Conservation (phyloP, 768 basidiomycete genomes). For the Agrocybe chaxingu region DNA sequence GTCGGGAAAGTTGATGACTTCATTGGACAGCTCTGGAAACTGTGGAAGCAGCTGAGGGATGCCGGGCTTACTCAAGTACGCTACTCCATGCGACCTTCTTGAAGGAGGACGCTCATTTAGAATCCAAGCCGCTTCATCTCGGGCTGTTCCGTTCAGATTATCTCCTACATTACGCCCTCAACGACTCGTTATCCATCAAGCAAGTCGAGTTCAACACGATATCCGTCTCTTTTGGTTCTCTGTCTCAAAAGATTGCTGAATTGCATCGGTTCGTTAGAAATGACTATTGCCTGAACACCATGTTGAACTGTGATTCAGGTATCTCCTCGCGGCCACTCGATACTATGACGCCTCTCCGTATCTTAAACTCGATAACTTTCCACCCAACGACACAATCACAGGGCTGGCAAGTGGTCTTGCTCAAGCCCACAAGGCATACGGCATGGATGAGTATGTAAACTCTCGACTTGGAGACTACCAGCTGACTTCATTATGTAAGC, state of each 20-base stretch:
- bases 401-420: slow-evolving; percentile 76
- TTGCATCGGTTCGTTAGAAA: slow-evolving; percentile 66
- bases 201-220: slow-evolving; percentile 99
- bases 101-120: neutral
- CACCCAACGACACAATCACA: slow-evolving; percentile 66
- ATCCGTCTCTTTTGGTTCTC: slow-evolving; percentile 82
- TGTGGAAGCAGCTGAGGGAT: slow-evolving; percentile 76
- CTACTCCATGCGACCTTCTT: neutral
- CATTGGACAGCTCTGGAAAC: slow-evolving; percentile 79
- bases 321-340: slow-evolving; percentile 59
- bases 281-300: neutral
- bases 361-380: slow-evolving; percentile 57
- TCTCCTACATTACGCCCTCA: slow-evolving; percentile 61
- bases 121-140: slow-evolving; percentile 69
- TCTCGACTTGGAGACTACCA: neutral
- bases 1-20: slow-evolving; percentile 86
- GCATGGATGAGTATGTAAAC: slow-evolving; percentile 43
- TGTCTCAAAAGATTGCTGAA: slow-evolving; percentile 64
- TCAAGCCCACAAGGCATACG: slow-evolving; percentile 75
- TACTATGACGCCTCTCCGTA: slow-evolving; percentile 63
- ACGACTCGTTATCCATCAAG: slow-evolving; percentile 52
- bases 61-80: slow-evolving; percentile 49
- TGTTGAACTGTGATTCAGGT: slow-evolving; percentile 38
- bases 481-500: slow-evolving; percentile 21
- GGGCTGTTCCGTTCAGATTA: slow-evolving; percentile 96